Base-by-base conservation (phyloP, 2,329 filamentous ascomycete species). In the Ascochyta viciae-villosae region DNA sequence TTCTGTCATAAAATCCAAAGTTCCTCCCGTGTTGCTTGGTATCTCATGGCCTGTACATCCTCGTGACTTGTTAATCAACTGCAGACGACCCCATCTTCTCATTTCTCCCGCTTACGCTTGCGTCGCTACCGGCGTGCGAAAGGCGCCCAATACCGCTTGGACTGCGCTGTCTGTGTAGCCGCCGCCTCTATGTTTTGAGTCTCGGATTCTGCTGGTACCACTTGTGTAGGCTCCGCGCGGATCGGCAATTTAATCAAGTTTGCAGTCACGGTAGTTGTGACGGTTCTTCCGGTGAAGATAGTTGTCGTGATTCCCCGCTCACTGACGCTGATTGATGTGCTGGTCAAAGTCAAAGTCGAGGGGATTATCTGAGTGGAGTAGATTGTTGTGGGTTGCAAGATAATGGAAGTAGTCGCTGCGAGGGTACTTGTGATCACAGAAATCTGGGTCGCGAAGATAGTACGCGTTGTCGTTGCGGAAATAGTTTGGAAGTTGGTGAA, bases 341-440 rank as follows among this genome's bases (percentile, higher is more conserved):
- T 40, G 8, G 41, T 55, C 12, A 45, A 13, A 10, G 46, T 50
- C 8, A 49, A 23, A 4, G 45, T 49, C 9, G 45, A 44, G 1
- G 51, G 45, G 3, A 54, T 27, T 3, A 44, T 5, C 13, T 45
- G 42, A 1, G 26, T 50, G 5, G 52, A 55, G 35, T 55, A 48
- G n/a, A 55, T 35, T n/a, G 45, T 55, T 12, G 41, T 55, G 0
- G 46, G 40, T 34, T 5, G 45, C n/a, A 55, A 29, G n/a, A 55
- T 40, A 23, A 55, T 10, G 8, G 52, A 50, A 9, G 52, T 50
- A 1, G 40, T 34, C 3, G 27, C 9, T 5, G 52, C 40, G 4
- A 50, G 6, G 9, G 41, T 50, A 9, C 40, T 45, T 13, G 27
- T 55, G 1, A 35, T 41, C 3, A 55, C 22, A 2, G 40, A 49